phyloP scores from a whole-genome alignment of 208 protist genomes.

The Acanthamoeba sp. region DNA sequence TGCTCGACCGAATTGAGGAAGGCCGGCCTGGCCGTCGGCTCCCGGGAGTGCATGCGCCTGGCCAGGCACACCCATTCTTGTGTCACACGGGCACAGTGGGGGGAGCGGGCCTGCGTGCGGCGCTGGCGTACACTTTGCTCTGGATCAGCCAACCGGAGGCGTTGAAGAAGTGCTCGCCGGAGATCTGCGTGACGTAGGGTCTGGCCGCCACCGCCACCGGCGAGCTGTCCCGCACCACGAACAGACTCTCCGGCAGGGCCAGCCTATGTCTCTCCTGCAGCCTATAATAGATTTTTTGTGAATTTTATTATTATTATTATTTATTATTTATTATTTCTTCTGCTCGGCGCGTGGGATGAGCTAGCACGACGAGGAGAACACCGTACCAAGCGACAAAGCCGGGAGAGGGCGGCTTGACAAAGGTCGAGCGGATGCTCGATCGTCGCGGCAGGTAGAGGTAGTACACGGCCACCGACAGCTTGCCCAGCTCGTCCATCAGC shows the following conservation, averaged over 20 bases:
- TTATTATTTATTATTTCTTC: no score
- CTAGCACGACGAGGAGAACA: no score
- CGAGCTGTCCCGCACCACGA: background rate
- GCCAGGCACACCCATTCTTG: background rate
- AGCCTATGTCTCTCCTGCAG: constrained; percentile 14
- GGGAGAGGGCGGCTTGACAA: background rate
- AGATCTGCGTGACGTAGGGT: background rate
- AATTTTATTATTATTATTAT: no score
- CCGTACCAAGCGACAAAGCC: background rate
- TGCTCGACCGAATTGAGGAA: background rate
- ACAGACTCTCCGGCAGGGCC: background rate
- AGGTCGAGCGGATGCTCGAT: background rate
- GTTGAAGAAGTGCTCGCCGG: background rate
- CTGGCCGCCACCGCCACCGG: background rate
- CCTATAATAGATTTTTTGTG: background rate
- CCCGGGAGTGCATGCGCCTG: constrained; percentile 2
- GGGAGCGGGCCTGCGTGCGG: background rate
- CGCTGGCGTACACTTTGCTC: background rate
- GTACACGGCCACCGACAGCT: background rate
- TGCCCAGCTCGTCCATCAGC: background rate
- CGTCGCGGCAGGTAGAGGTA: constrained; percentile 13
- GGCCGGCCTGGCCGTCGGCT: background rate
- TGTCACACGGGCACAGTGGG: background rate
- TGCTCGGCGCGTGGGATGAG: no score
- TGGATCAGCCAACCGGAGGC: constrained; percentile 1